Evolutionary conservation across 768 basidiomycete species (phyloP), one percentile per base, ranked within the genome.

Genomic region (Kwoniella sp.): DNA sequence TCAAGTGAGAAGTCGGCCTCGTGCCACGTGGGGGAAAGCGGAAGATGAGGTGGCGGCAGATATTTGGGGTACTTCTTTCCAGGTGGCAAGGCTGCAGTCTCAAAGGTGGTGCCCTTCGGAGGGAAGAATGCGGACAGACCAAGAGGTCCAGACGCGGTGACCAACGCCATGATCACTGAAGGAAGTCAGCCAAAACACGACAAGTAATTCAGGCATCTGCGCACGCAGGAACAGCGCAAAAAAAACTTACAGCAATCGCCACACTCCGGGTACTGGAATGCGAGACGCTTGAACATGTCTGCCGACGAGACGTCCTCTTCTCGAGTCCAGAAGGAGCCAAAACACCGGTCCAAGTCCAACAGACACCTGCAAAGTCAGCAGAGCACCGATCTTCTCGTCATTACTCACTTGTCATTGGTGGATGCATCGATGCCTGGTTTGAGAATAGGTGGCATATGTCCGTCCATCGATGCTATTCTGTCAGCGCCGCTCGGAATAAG

Each of bases 121-220:
- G 77, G 77, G 50, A 76, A 77, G 65, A 77, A 72, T 9, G 77
- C 77, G 7, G 75, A 77, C 10, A 79, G 48, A 1, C 77, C 77
- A 6, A 77, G 58, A 24, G 73, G 71, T 15, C 77, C 77, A 15
- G 73, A 77, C 0, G 72, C 70, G 24, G 72, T 76, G 2, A 79
- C 77, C 8, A 78, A 57, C 0, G 74, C 77, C 61, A 63, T 76
- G 58, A 76, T 72, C 40, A 76, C 70, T 74, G 37, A 17, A 40
- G 9, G 26, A 19, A 3, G 40, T 44, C 40, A 44, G 40, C 17
- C 33, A 13, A 6, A 6, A 33, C 33, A n/a, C n/a, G n/a, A n/a
- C n/a, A n/a, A 6, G 33, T 36, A 17, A 1, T 19, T 26, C 15
- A 17, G 40, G 25, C 4, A 17, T 5, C 46, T 47, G n/a, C n/a